Percentiles rank a stretch among this genome's conserved stretches.
phyloP scores from a whole-genome alignment of 2,329 filamentous ascomycete species.

The Colletotrichum acutatum region DNA sequence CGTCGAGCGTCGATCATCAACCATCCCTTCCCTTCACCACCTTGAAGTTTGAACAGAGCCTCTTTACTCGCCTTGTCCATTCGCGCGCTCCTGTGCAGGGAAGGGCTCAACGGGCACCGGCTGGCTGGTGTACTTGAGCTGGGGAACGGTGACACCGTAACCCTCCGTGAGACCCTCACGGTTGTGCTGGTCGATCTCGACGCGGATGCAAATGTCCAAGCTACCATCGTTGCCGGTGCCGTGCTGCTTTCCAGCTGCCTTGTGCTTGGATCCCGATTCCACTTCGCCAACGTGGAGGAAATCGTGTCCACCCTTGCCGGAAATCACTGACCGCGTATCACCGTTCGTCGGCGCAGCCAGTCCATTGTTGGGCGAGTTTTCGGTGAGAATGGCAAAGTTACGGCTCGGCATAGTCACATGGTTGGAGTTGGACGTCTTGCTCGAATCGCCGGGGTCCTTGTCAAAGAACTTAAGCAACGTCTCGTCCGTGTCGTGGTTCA shows the following conservation, averaged over 20 bases:
- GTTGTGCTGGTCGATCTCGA: slow-evolving; percentile 89
- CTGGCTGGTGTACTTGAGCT: slow-evolving; percentile 58
- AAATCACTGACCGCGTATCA: slow-evolving; percentile 42
- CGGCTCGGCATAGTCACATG: slow-evolving; percentile 90
- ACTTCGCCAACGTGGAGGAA: slow-evolving; percentile 81
- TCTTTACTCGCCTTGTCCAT: slow-evolving; percentile 21
- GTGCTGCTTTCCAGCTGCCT: slow-evolving; percentile 71
- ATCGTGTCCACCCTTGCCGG: slow-evolving; percentile 72
- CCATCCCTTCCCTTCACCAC: background rate
- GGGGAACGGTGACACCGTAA: slow-evolving; percentile 89
- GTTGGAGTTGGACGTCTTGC: slow-evolving; percentile 80
- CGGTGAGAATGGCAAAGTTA: slow-evolving; percentile 91
- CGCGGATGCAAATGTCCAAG: slow-evolving; percentile 85
- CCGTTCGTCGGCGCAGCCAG: slow-evolving; percentile 37
- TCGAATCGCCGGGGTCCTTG: slow-evolving; percentile 82
- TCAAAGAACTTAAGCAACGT: slow-evolving; percentile 94
- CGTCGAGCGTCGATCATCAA: background rate
- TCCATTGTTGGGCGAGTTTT: slow-evolving; percentile 76
- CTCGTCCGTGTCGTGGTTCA: slow-evolving; percentile 83
- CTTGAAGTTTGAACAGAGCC: background rate
- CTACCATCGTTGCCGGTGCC: slow-evolving; percentile 67
- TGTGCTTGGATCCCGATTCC: slow-evolving; percentile 81
- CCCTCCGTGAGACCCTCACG: slow-evolving; percentile 81
- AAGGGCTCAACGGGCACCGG: slow-evolving; percentile 38
- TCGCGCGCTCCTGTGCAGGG: slow-evolving; percentile 26